Evolutionary conservation across 2,329 filamentous ascomycete species (phyloP).

Genomic region (Ophiostoma montium): DNA sequence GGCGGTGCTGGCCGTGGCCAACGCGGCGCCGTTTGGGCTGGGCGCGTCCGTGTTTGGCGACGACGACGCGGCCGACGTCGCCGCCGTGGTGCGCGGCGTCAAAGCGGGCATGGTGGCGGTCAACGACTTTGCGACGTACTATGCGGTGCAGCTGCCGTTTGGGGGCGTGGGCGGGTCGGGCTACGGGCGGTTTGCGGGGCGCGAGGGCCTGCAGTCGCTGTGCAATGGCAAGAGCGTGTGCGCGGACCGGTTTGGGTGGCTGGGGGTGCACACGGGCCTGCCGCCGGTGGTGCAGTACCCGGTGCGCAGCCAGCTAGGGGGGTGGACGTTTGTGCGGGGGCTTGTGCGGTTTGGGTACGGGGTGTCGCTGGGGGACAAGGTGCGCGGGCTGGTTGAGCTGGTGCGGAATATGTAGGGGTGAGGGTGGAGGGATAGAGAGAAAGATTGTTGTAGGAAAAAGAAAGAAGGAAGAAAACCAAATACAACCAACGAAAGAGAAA

Average conservation of each 20-base stretch:
- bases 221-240: slow-evolving; percentile 85
- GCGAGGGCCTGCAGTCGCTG: slow-evolving; percentile 70
- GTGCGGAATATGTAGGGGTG: slow-evolving; percentile 8
- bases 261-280: slow-evolving; percentile 60
- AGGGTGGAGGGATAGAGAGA: too few species aligned
- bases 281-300: slow-evolving; percentile 73
- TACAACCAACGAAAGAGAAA: too few species aligned
- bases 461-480: too few species aligned
- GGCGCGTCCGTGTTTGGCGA: slow-evolving; percentile 79
- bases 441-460: too few species aligned
- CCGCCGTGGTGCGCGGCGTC: slow-evolving; percentile 51
- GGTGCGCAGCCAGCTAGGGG: slow-evolving; percentile 46
- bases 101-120: slow-evolving; percentile 83
- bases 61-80: slow-evolving; percentile 41
- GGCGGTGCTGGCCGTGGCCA: slow-evolving; percentile 64
- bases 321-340: slow-evolving; percentile 51
- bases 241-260: slow-evolving; percentile 50
- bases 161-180: slow-evolving; percentile 81
- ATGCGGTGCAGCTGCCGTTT: slow-evolving; percentile 89
- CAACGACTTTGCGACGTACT: slow-evolving; percentile 90
- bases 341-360: slow-evolving; percentile 50
- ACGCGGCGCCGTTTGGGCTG: slow-evolving; percentile 72
- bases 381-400: slow-evolving; percentile 10
- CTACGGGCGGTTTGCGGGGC: slow-evolving; percentile 84
- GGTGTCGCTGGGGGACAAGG: slow-evolving; percentile 13